Evolutionary conservation across 768 basidiomycete species (phyloP).

Genomic region (Kwoniella pini): DNA sequence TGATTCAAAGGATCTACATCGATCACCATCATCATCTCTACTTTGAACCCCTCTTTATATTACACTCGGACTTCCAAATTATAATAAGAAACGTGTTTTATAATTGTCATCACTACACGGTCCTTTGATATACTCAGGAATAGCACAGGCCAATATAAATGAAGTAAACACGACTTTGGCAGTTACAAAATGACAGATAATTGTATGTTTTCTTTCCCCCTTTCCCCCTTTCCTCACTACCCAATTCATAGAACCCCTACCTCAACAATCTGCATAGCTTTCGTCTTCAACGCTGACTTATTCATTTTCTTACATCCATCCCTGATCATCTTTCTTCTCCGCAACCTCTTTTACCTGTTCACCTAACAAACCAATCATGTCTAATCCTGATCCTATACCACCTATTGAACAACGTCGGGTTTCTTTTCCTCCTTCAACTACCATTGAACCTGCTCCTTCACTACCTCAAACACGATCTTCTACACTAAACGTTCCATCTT

Average conservation of each 20-base stretch:
- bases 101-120: not conserved
- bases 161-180: not conserved
- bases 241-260: too few species aligned
- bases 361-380: not conserved
- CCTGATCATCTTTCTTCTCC: not conserved
- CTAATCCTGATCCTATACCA: not conserved
- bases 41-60: not conserved
- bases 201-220: not conserved
- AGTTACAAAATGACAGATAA: not conserved
- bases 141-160: not conserved
- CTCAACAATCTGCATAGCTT: too few species aligned
- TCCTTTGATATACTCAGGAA: not conserved
- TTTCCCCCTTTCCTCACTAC: not conserved
- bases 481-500: not conserved
- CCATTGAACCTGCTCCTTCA: too few species aligned
- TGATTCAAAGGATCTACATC: slow-evolving; percentile 4
- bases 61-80: not conserved
- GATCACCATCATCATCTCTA: too few species aligned
- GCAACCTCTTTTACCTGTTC: not conserved
- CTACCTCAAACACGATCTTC: not conserved
- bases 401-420: slow-evolving; percentile 14
- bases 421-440: slow-evolving; percentile 3
- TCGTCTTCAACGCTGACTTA: too few species aligned
- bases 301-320: not conserved
- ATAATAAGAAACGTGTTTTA: not conserved